A percentile compares a stretch with the other conserved stretches of the same genome.
Conservation (phyloP, 306 rosid species). For the Vigna nakashimae region DNA sequence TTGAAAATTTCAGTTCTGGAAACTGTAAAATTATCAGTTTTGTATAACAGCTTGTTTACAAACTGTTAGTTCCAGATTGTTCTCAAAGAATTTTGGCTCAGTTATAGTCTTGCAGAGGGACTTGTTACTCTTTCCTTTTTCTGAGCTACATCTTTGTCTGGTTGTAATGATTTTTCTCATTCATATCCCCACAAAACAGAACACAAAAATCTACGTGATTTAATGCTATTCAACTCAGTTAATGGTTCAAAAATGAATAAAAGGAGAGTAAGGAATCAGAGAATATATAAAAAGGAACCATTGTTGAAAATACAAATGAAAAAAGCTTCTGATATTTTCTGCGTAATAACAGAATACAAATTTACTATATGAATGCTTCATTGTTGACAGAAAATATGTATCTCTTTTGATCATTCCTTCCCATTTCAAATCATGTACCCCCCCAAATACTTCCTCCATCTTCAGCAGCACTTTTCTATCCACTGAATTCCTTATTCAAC, state of each 20-base stretch:
- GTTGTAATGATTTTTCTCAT: slow-evolving; percentile 28
- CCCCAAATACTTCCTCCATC: background rate
- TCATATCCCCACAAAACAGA: slow-evolving; percentile 9
- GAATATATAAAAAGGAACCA: background rate
- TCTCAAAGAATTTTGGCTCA: background rate
- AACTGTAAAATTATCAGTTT: slow-evolving; percentile 18
- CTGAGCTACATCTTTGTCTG: slow-evolving; percentile 25
- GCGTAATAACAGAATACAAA: background rate
- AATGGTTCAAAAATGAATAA: background rate
- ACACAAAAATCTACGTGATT: slow-evolving; percentile 15
- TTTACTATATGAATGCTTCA: slow-evolving; percentile 5
- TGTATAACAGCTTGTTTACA: background rate
- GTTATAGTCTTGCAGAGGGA: background rate
- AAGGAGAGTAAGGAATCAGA: background rate
- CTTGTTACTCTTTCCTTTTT: slow-evolving; percentile 31
- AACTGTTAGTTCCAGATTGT: background rate
- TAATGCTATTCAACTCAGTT: slow-evolving; percentile 7
- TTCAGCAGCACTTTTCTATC: background rate
- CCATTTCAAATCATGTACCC: background rate
- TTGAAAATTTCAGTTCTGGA: background rate
- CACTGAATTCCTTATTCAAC: background rate
- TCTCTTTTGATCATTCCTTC: background rate
- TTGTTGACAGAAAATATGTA: background rate
- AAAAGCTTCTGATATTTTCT: too few species aligned
- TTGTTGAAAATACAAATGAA: background rate